phyloP scores from a whole-genome alignment of 371 early-diverging fungal species.

The Lichtheimia ramosa region DNA sequence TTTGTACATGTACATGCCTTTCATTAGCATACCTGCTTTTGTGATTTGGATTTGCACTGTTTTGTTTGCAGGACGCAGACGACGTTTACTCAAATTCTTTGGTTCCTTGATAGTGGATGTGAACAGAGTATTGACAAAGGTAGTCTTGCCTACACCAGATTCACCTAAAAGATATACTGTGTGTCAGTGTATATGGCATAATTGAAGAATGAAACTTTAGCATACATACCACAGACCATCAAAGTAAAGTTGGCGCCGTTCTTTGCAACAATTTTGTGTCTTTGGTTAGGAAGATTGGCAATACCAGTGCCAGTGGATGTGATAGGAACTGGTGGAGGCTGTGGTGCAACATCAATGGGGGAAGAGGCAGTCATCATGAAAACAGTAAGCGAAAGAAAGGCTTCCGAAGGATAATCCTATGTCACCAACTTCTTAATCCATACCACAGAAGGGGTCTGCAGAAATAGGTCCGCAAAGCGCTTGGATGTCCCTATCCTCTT shows the following conservation, averaged over 20 bases:
- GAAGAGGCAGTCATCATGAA: conserved; percentile 25
- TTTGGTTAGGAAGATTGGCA: conserved; percentile 98
- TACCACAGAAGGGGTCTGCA: not conserved
- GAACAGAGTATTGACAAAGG: conserved; percentile 90
- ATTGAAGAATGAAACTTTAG: not conserved
- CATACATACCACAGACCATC: conserved; percentile 91
- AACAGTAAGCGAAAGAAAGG: not conserved
- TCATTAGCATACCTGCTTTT: conserved; percentile 29
- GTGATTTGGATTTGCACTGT: conserved; percentile 95
- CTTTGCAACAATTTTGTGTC: conserved; percentile 94
- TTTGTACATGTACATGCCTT: too few species aligned
- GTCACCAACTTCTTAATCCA: not conserved
- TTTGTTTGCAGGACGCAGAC: conserved; percentile 80
- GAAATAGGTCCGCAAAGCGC: too few species aligned
- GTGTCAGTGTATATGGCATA: not conserved
- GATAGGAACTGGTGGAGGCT: conserved; percentile 47
- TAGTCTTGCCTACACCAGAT: conserved; percentile 84
- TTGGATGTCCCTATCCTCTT: too few species aligned
- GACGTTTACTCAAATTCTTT: conserved; percentile 79
- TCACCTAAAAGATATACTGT: conserved; percentile 23
- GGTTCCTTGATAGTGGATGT: conserved; percentile 85
- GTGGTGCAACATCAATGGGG: conserved; percentile 34
- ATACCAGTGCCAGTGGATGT: conserved; percentile 86
- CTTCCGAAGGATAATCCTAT: conserved; percentile 1
- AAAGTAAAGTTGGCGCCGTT: conserved; percentile 94